Evolutionary conservation across 169 alveolate genomes (phyloP).

Genomic region (Eimeria maxima): DNA sequence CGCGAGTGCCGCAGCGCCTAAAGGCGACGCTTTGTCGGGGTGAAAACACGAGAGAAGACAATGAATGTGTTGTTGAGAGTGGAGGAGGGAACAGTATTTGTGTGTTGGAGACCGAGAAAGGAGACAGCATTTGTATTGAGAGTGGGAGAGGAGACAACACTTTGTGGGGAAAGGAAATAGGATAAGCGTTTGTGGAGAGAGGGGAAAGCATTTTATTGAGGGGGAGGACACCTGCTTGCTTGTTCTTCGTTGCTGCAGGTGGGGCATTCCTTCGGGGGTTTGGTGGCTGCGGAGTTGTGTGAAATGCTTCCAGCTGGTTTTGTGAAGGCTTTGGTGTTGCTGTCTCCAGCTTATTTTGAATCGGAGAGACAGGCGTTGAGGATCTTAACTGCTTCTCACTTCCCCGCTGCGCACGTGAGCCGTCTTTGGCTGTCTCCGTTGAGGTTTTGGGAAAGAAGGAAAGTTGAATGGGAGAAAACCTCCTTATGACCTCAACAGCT

Average conservation of each 20-base stretch:
- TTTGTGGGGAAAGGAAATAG: not conserved
- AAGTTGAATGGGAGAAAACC: too few species aligned
- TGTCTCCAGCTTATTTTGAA: slow-evolving; percentile 78
- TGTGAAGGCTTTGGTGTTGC: slow-evolving; percentile 57
- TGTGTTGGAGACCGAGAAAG: not conserved
- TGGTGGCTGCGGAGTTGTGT: slow-evolving; percentile 78
- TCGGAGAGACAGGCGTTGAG: slow-evolving; percentile 78
- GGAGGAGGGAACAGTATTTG: not conserved
- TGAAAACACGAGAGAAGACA: not conserved
- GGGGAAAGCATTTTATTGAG: not conserved
- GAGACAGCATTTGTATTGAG: not conserved
- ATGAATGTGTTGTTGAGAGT: not conserved
- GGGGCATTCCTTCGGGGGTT: slow-evolving; percentile 79
- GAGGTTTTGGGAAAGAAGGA: not conserved
- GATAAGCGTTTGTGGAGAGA: too few species aligned
- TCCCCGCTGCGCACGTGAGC: slow-evolving; percentile 77
- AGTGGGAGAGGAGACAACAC: not conserved
- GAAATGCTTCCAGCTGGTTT: slow-evolving; percentile 58
- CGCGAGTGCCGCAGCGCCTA: too few species aligned
- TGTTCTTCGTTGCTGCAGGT: slow-evolving; percentile 51
- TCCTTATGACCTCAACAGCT: too few species aligned
- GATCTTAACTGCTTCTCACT: slow-evolving; percentile 70
- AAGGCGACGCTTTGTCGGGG: not conserved
- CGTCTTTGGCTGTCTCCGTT: too few species aligned
- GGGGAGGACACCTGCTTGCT: not conserved